These are phyloP conservation scores for Microbotryum saponariae DNA, from an alignment of 1,284 basidiomycete genomes.

Conservation along the genomic window DNA sequence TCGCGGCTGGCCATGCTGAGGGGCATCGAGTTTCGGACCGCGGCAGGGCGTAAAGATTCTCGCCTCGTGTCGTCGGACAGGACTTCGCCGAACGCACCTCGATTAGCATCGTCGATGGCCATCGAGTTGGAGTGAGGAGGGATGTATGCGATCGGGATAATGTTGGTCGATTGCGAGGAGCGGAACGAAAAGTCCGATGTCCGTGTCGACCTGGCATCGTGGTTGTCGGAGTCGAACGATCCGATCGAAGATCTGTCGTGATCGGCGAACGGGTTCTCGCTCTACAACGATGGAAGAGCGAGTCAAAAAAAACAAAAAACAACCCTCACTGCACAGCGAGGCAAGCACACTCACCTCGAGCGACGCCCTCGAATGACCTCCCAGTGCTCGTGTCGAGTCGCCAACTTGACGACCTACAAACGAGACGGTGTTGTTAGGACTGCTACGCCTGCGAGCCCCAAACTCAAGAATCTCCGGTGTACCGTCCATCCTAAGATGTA, in stretches of 20 bases:
- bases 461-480: background rate
- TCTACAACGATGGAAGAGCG: constrained; percentile 3
- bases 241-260: constrained; percentile 29
- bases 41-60: background rate
- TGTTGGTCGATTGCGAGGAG: constrained; percentile 36
- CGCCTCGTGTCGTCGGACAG: background rate
- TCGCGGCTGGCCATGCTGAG: constrained; percentile 28
- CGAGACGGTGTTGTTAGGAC: background rate
- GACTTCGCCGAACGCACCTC: constrained; percentile 16
- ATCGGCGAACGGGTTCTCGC: constrained; percentile 31
- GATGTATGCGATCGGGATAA: constrained; percentile 38
- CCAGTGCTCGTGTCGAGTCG: no score
- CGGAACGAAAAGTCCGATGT: constrained; percentile 34
- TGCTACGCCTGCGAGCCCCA: background rate
- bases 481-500: constrained; percentile 20
- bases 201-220: constrained; percentile 21
- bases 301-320: background rate
- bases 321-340: no score
- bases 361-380: constrained; percentile 9
- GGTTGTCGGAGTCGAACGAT: constrained; percentile 10
- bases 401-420: no score
- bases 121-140: constrained; percentile 35
- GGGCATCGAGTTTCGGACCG: constrained; percentile 16
- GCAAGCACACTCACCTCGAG: constrained; percentile 5
- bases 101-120: constrained; percentile 29